phyloP scores from a whole-genome alignment of 805 yeast genomes.

The Ogataea ramenticola region DNA sequence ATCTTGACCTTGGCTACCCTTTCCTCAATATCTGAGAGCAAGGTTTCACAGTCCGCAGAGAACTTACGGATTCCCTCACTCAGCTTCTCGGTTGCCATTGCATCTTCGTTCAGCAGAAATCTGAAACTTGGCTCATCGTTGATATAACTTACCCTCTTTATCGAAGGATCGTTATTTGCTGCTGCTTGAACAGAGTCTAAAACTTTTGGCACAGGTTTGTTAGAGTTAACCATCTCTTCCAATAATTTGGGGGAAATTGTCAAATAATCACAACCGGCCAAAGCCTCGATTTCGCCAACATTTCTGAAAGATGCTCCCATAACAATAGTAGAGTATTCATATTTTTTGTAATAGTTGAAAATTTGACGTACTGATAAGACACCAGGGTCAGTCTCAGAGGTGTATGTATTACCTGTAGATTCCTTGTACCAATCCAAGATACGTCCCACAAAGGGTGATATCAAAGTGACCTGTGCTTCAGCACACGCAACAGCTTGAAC shows the following conservation, averaged over 20 bases:
- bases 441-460: conserved; percentile 93
- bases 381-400: conserved; percentile 81
- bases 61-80: conserved; percentile 89
- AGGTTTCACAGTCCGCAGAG: conserved; percentile 74
- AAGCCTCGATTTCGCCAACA: conserved; percentile 78
- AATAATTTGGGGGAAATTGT: conserved; percentile 81
- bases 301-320: conserved; percentile 98
- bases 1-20: conserved; percentile 31
- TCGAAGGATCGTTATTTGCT: conserved; percentile 22
- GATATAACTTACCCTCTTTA: conserved; percentile 59
- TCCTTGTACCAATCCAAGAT: conserved; percentile 92
- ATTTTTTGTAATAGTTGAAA: conserved; percentile 90
- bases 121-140: conserved; percentile 77
- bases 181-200: conserved; percentile 42
- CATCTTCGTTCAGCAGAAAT: conserved; percentile 77
- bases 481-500: conserved; percentile 93
- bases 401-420: conserved; percentile 63
- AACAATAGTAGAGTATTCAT: conserved; percentile 82
- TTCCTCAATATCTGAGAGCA: conserved; percentile 50
- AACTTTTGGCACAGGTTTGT: conserved; percentile 61
- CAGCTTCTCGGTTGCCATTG: conserved; percentile 89
- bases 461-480: conserved; percentile 81
- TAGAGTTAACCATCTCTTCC: conserved; percentile 70
- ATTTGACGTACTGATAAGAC: conserved; percentile 71
- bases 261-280: conserved; percentile 86